These are phyloP conservation scores for Tieghemostelium lacteum DNA, from an alignment of 78 protist genomes.

Conservation along the genomic window DNA sequence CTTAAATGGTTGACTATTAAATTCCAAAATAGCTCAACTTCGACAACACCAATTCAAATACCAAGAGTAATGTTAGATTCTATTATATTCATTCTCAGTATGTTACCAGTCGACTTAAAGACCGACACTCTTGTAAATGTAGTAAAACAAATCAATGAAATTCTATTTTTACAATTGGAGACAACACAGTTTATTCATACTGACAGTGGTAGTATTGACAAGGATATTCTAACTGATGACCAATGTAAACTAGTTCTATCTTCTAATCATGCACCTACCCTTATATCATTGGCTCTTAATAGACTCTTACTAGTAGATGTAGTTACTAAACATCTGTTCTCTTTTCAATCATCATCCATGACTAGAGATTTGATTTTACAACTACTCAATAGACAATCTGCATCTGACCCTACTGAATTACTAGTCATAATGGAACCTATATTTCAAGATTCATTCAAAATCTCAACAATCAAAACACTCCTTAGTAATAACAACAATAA, in stretches of 20 bases:
- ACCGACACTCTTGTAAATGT: neutral
- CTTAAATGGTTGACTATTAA: neutral
- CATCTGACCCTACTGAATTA: too few relatives aligned
- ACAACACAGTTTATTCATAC: too few relatives aligned
- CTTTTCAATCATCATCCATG: too few relatives aligned
- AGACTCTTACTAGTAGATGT: too few relatives aligned
- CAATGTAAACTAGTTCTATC: neutral
- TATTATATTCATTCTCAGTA: neutral
- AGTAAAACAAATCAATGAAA: neutral
- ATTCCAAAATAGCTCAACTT: neutral
- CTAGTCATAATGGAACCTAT: too few relatives aligned
- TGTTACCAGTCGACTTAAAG: neutral
- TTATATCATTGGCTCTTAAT: too few relatives aligned
- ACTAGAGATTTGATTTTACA: too few relatives aligned
- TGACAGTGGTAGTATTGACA: neutral
- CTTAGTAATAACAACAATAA: too few relatives aligned
- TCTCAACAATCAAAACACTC: too few relatives aligned
- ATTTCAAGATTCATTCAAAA: too few relatives aligned
- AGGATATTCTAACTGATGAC: neutral
- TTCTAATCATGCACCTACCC: neutral
- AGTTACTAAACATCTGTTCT: too few relatives aligned
- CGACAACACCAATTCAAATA: neutral
- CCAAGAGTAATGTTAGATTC: neutral
- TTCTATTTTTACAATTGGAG: neutral
- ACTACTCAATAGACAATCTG: too few relatives aligned